Percentiles rank a stretch among this genome's conserved stretches.
phyloP scores from a whole-genome alignment of 2,329 filamentous ascomycete species.

The Talaromyces sp. region DNA sequence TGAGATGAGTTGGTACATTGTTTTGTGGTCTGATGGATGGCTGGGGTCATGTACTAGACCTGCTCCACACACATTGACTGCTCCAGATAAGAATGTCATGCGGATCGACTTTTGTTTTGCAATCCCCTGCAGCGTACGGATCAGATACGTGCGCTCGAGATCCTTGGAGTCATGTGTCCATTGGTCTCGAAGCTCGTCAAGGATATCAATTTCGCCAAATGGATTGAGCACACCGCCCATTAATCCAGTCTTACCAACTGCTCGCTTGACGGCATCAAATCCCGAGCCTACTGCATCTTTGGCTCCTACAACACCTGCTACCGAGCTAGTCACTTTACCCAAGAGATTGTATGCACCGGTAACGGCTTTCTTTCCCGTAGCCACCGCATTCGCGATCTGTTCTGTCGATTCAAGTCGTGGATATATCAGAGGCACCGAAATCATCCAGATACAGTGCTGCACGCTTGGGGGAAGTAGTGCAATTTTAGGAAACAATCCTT shows the following conservation, averaged over 20 bases:
- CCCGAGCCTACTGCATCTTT: conserved; percentile 89
- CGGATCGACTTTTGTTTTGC: conserved; percentile 90
- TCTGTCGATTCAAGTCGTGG: conserved; percentile 88
- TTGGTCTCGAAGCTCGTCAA: conserved; percentile 90
- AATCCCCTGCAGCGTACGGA: conserved; percentile 92
- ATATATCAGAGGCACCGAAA: conserved; percentile 86
- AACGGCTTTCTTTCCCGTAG: conserved; percentile 92
- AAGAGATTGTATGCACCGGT: conserved; percentile 95
- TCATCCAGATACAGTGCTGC: conserved; percentile 95
- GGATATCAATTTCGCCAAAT: conserved; percentile 90
- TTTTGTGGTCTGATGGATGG: conserved; percentile 91
- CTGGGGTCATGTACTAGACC: conserved; percentile 91
- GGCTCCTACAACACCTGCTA: conserved; percentile 90
- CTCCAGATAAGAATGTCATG: conserved; percentile 94
- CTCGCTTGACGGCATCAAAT: conserved; percentile 92
- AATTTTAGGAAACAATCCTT: conserved; percentile 93
- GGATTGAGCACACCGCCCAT: conserved; percentile 96
- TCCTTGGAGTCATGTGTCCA: conserved; percentile 99
- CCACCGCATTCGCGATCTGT: conserved; percentile 82
- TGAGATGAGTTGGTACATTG: conserved; percentile 97
- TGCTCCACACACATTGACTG: conserved; percentile 82
- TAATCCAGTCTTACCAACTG: conserved; percentile 87
- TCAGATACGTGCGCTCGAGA: conserved; percentile 90
- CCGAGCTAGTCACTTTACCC: conserved; percentile 89
- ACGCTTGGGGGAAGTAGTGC: conserved; percentile 85